phyloP scores from a whole-genome alignment of 2,329 filamentous ascomycete genomes.

The Fusarium austroafricanum region DNA sequence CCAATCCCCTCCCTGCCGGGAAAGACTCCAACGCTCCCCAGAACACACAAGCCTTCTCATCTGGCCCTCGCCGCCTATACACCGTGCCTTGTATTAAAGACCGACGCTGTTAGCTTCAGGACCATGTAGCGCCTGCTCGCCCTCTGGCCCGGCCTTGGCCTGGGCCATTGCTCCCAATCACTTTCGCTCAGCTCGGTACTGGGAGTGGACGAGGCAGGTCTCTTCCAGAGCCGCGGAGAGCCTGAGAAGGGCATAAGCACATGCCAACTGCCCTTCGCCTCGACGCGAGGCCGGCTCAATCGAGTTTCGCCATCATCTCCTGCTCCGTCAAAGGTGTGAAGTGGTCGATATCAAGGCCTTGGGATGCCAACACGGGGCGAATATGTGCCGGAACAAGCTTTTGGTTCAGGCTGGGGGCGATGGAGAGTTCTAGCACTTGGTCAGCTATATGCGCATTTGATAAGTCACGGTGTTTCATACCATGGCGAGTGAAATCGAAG shows the following conservation, averaged over 20 bases:
- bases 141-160: conserved; percentile 44
- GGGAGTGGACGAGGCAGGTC: conserved; percentile 47
- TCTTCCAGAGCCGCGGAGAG: conserved; percentile 48
- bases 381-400: conserved; percentile 89
- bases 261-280: conserved; percentile 50
- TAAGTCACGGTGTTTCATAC: conserved; percentile 59
- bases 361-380: conserved; percentile 76
- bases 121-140: conserved; percentile 47
- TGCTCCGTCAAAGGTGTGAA: conserved; percentile 91
- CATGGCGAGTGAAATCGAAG: conserved; percentile 94
- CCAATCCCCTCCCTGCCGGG: conserved; percentile 45
- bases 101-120: conserved; percentile 47
- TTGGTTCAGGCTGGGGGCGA: conserved; percentile 86
- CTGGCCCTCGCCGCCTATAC: conserved; percentile 37
- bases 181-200: conserved; percentile 47
- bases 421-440: conserved; percentile 83
- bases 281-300: conserved; percentile 69
- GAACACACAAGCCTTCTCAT: conserved; percentile 48
- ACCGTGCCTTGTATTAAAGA: conserved; percentile 40
- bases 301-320: conserved; percentile 97
- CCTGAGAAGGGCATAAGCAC: conserved; percentile 47
- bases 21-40: conserved; percentile 48
- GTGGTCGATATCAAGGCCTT: conserved; percentile 92
- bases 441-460: conserved; percentile 21
- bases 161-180: conserved; percentile 47